Percentiles rank a stretch among this genome's conserved stretches.
Evolutionary conservation across 139 green algal genomes (phyloP).

Genomic region (Chlamydomonas eustigma): DNA sequence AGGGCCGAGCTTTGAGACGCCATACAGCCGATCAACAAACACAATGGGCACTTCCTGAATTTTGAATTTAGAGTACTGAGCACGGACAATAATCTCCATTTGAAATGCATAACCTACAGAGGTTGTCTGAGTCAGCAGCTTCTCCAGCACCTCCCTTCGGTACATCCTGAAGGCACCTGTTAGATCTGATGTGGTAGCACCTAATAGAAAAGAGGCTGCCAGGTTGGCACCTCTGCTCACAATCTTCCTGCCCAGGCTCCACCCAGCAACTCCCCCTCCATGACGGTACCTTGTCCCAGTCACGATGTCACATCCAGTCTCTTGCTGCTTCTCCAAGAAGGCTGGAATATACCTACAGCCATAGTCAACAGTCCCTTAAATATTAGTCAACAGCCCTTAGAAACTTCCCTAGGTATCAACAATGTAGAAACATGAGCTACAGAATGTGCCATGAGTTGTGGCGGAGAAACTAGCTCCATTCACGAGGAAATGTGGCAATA

Average conservation of each 20-base stretch:
- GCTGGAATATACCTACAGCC: constrained; percentile 25
- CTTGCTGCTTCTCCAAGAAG: constrained; percentile 46
- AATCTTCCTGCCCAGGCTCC: constrained; percentile 79
- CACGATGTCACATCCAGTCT: constrained; percentile 76
- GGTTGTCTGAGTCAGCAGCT: constrained; percentile 39
- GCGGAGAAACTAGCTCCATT: no score
- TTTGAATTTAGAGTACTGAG: constrained; percentile 41
- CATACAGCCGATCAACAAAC: constrained; percentile 97
- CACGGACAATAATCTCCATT: constrained; percentile 96
- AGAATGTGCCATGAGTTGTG: no score
- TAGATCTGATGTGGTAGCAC: constrained; percentile 61
- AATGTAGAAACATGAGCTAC: no score
- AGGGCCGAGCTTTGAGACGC: constrained; percentile 86
- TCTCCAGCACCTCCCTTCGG: constrained; percentile 40
- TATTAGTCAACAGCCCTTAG: no score
- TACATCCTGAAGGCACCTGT: constrained; percentile 94
- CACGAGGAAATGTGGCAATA: no score
- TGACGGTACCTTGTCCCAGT: constrained; percentile 79
- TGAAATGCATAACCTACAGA: constrained; percentile 85
- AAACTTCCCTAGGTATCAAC: no score
- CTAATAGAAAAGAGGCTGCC: constrained; percentile 75
- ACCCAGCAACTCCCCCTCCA: constrained; percentile 86
- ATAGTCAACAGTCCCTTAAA: no score
- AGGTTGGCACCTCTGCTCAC: constrained; percentile 86
- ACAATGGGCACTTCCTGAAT: constrained; percentile 94